Base-by-base conservation (phyloP, 345 rosid genomes). In the Ricinus communis region DNA sequence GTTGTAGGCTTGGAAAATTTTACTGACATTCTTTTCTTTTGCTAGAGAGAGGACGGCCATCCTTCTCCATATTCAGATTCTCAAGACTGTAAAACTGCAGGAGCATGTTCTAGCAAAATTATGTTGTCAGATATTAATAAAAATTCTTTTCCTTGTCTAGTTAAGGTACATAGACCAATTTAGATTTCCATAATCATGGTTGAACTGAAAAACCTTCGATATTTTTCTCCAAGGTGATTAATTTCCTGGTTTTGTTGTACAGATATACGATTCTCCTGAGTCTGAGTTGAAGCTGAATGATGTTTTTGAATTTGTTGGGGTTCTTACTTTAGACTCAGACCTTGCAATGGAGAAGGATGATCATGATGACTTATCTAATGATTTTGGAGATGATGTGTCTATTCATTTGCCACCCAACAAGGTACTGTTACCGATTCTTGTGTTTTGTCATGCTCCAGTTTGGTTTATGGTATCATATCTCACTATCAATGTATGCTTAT, bases 251-350 rank as follows among this genome's bases (percentile, higher is more conserved):
- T 64, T 8, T 36, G 10, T 66, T 21, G 19, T 67, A 58, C 87
- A 95, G 97, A 78, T 95, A 55, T 95, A 95, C 74, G 92, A 92
- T 81, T 74, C 86, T 72, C 88, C 86, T 28, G 96, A 90, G 80
- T 83, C 89, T 27, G 97, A 90, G 18, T 64, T 90, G 79, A 92
- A 90, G 81, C 87, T 92, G 72, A 95, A 95, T 56, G 97, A 95
- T 41, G 88, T 90, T 71, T 84, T 90, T 72, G 99, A 95, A 82
- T 95, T 95, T 71, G 57, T 90, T 66, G 97, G 97, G 51, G 88
- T 92, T 72, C 77, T 92, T 58, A 82, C 91, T 53, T 80, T 85
- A 45, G 91, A 89, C 78, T 73, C 87, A n/a, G 86, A 79, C 33
- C 58, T 55, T 63, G 43, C 61, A 66, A 71, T 57, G 56, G 88